Conservation (phyloP, 2,329 filamentous ascomycete genomes). For the Botrytis squamosa region DNA sequence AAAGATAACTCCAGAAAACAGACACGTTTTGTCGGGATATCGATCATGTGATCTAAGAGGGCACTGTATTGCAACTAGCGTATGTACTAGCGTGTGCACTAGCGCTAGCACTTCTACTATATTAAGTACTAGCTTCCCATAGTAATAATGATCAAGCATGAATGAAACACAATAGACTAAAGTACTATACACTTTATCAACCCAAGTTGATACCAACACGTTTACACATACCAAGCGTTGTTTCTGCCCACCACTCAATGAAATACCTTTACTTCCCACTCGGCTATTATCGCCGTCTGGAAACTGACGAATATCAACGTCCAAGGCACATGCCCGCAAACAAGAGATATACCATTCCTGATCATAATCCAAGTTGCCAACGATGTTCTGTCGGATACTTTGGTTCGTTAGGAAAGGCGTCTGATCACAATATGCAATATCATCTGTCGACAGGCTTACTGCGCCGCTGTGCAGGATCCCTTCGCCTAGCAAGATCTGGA, state of each 20-base stretch:
- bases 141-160: too few relatives aligned
- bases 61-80: too few relatives aligned
- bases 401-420: background rate
- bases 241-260: background rate
- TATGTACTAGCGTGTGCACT: too few relatives aligned
- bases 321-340: background rate
- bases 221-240: background rate
- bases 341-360: background rate
- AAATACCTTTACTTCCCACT: background rate
- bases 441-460: background rate
- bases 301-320: background rate
- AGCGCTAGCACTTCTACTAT: too few relatives aligned
- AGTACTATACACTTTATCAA: too few relatives aligned
- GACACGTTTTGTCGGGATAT: too few relatives aligned
- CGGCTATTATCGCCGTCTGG: background rate
- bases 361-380: background rate
- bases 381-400: background rate
- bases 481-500: background rate
- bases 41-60: too few relatives aligned
- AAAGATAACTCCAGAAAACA: too few relatives aligned
- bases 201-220: too few relatives aligned
- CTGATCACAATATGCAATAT: background rate
- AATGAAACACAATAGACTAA: too few relatives aligned
- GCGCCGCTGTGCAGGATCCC: background rate
- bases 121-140: too few relatives aligned